phyloP scores from a whole-genome alignment of 202 grass and related monocot species.

The Alloteropsis angusta region DNA sequence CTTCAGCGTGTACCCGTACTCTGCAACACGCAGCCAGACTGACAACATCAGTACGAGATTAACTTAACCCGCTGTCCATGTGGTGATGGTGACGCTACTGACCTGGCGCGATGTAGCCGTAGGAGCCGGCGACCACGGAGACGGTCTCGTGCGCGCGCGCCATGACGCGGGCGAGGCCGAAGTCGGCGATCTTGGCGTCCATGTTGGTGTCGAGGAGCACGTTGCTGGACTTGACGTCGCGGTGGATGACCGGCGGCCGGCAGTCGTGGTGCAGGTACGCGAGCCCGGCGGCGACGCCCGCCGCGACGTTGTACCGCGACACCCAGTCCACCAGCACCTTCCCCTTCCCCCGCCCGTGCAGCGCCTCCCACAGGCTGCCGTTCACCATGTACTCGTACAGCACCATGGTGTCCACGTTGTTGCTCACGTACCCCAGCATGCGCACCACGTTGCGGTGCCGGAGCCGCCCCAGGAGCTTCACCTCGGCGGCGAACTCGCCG shows the following conservation, averaged over 20 bases:
- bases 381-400: slow-evolving; percentile 92
- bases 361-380: slow-evolving; percentile 88
- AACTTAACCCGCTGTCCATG: not conserved
- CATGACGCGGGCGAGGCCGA: slow-evolving; percentile 84
- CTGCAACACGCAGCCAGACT: slow-evolving; percentile 27
- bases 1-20: slow-evolving; percentile 90
- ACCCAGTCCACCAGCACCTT: slow-evolving; percentile 79
- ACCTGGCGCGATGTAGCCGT: slow-evolving; percentile 94
- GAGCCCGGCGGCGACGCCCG: slow-evolving; percentile 64
- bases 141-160: slow-evolving; percentile 62
- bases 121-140: slow-evolving; percentile 79
- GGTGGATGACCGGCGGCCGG: slow-evolving; percentile 82
- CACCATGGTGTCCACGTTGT: slow-evolving; percentile 84
- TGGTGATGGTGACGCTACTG: not conserved
- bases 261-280: slow-evolving; percentile 97
- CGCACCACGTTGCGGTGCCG: slow-evolving; percentile 82
- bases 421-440: slow-evolving; percentile 91
- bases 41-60: not conserved
- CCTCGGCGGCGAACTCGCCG: slow-evolving; percentile 69
- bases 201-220: slow-evolving; percentile 74
- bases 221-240: slow-evolving; percentile 94
- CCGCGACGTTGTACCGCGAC: slow-evolving; percentile 80
- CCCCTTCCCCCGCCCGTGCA: slow-evolving; percentile 53
- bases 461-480: slow-evolving; percentile 67
- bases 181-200: slow-evolving; percentile 84